phyloP scores from a whole-genome alignment of 2,329 filamentous ascomycete species.

The Chrysoporthe deuterocubensis region DNA sequence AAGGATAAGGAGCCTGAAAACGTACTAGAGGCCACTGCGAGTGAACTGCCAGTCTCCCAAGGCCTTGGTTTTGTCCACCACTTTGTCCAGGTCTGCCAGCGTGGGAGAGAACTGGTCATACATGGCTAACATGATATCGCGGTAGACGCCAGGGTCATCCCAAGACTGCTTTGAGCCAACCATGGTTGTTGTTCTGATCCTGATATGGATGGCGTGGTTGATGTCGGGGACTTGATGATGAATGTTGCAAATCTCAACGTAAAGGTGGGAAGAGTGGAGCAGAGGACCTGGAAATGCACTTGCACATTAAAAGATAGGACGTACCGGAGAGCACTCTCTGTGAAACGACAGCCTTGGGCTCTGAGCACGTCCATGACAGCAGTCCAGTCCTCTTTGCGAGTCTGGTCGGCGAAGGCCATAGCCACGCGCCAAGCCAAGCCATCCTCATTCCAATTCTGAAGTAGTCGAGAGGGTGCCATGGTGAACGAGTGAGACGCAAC shows the following conservation, averaged over 20 bases:
- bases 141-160: constrained; percentile 44
- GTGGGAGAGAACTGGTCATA: constrained; percentile 42
- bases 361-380: background rate
- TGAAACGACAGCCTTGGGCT: background rate
- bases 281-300: background rate
- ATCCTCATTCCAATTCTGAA: constrained; percentile 6
- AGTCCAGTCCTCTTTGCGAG: background rate
- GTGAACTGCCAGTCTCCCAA: constrained; percentile 33
- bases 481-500: background rate
- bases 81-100: constrained; percentile 30
- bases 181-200: background rate
- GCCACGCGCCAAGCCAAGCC: constrained; percentile 2
- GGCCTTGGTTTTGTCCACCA: constrained; percentile 31
- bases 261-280: background rate
- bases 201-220: background rate
- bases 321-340: background rate
- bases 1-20: background rate
- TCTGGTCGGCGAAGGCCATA: background rate
- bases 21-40: constrained; percentile 30
- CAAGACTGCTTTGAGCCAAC: constrained; percentile 34
- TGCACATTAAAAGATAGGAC: background rate
- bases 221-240: background rate
- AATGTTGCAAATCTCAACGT: background rate
- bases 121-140: constrained; percentile 48
- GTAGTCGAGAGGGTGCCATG: background rate